Evolutionary conservation across 306 rosid genomes (phyloP), one percentile per base, ranked within the genome.

Genomic region (Begonia peltatifolia): DNA sequence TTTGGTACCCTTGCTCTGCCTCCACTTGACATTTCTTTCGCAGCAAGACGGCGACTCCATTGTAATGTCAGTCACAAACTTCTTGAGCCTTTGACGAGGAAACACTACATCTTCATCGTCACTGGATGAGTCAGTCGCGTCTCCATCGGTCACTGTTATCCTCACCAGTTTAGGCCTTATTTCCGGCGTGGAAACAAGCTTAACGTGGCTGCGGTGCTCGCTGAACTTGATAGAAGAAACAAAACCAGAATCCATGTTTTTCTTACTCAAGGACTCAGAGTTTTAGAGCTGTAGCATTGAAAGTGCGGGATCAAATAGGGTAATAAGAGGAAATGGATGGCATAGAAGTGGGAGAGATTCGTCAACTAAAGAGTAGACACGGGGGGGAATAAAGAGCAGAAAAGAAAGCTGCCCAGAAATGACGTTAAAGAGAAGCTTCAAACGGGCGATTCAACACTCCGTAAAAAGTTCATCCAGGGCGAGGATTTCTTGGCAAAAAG

Each of bases 111-210:
- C 53, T 36, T 83, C 95, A 11, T 85, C 95, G 52, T 85, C 97
- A 36, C 87, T 73, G 66, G 96, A 86, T 10, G 88, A 86, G 64
- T 92, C 99, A 0, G 99, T 92, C 9, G 94, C 96, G 3, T 81
- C 72, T 5, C 69, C 75, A 67, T 92, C 99, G 0, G 87, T 79
- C 13, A 86, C 79, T 0, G 71, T 69, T 43, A 92, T 74, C 50
- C 94, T 68, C 0, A 90, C 76, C n/a, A 79, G 52, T 55, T 61
- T 65, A 0, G 86, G 84, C 57, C 50, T 35, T 23, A 60, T 57
- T 18, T 53, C 67, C 5, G 64, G 53, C 53, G n/a, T 10, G n/a
- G 43, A 35, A n/a, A 69, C 14, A 7, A 73, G 76, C 55, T 67
- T 77, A 10, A 93, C 71, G 51, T 23, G 80, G 61, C 55, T 71